Evolutionary conservation across 129 eudicot genomes (phyloP).

Genomic region (Flaveria brownii): DNA sequence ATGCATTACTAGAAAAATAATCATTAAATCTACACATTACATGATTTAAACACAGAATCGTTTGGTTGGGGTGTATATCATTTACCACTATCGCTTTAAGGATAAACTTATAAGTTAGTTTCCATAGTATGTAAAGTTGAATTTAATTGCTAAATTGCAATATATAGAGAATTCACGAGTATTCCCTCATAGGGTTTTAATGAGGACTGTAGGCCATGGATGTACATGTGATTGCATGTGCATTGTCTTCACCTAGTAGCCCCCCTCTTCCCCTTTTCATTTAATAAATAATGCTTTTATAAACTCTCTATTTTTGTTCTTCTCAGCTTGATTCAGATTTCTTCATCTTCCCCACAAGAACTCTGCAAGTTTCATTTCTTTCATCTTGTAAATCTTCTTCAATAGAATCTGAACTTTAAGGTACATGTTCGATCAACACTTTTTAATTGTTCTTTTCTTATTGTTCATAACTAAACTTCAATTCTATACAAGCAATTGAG

Average conservation of each 20-base stretch:
- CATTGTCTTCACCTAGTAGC: slow-evolving; percentile 50
- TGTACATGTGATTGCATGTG: slow-evolving; percentile 85
- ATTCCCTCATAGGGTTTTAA: slow-evolving; percentile 35
- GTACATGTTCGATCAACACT: slow-evolving; percentile 17
- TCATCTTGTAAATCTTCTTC: slow-evolving; percentile 2
- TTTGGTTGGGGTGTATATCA: too few species aligned
- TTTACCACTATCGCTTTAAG: too few species aligned
- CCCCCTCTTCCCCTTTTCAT: slow-evolving; percentile 45
- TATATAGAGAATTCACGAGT: slow-evolving; percentile 13
- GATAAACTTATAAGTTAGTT: neutral
- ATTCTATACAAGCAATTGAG: neutral
- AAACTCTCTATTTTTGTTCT: slow-evolving; percentile 33
- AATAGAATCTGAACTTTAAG: slow-evolving; percentile 20
- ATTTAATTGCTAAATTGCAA: neutral
- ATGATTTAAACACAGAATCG: too few species aligned
- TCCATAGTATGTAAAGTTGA: neutral
- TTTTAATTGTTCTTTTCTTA: neutral
- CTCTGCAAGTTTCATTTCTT: slow-evolving; percentile 19
- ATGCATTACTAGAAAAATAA: too few species aligned
- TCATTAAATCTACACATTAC: too few species aligned
- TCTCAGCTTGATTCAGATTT: slow-evolving; percentile 11
- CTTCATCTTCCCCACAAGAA: slow-evolving; percentile 27
- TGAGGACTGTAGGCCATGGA: slow-evolving; percentile 42
- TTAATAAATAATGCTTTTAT: slow-evolving; percentile 36
- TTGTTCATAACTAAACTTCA: neutral